Conservation (phyloP, 2,329 filamentous ascomycete species). For the Pseudogymnoascus sp. region DNA sequence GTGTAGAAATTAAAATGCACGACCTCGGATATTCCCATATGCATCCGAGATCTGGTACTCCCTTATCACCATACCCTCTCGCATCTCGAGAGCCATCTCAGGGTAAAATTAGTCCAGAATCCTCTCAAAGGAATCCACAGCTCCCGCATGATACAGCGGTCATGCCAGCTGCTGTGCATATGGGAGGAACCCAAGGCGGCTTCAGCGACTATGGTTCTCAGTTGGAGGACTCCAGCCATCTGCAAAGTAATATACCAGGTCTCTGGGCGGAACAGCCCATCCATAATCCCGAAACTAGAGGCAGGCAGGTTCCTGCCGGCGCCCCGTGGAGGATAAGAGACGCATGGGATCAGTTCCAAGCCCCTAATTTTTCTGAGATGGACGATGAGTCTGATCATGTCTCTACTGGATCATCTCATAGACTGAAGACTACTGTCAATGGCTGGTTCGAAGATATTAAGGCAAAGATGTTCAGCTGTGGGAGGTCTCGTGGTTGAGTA, state of each 20-base stretch:
- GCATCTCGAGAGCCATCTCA: not conserved
- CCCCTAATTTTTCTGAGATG: not conserved
- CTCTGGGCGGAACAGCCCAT: not conserved
- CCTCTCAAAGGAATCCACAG: not conserved
- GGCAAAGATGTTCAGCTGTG: not conserved
- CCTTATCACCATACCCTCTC: not conserved
- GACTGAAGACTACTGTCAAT: not conserved
- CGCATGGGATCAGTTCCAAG: slow-evolving; percentile 3
- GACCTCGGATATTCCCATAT: not conserved
- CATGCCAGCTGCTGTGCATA: not conserved
- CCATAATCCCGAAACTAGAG: not conserved
- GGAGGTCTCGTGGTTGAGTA: not conserved
- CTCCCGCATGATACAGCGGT: not conserved
- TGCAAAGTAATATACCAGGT: not conserved
- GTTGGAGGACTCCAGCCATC: not conserved
- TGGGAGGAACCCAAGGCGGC: not conserved
- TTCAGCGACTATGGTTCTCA: not conserved
- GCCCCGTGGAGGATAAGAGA: not conserved
- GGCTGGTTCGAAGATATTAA: not conserved
- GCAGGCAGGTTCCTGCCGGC: not conserved
- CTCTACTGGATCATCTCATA: not conserved
- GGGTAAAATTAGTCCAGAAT: not conserved
- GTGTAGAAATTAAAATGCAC: not conserved
- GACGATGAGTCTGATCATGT: not conserved
- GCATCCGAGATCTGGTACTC: not conserved